These are phyloP conservation scores for Cicer chorassanicum DNA, from an alignment of 306 rosid genomes.

Conservation along the genomic window DNA sequence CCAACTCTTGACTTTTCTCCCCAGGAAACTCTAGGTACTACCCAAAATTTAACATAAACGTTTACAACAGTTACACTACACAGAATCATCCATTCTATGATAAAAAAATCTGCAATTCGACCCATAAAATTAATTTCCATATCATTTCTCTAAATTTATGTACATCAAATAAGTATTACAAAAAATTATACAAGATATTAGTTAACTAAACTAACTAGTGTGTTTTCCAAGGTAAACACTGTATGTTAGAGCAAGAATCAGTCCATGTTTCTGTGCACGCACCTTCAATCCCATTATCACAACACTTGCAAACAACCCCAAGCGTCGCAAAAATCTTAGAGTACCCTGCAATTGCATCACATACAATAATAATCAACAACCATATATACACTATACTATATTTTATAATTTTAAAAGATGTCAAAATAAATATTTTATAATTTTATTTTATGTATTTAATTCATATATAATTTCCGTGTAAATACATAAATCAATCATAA, in stretches of 20 bases:
- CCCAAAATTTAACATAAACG: slow-evolving; percentile 12
- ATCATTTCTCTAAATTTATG: background rate
- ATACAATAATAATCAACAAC: slow-evolving; percentile 24
- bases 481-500: no score
- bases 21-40: background rate
- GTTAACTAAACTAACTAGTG: slow-evolving; percentile 13
- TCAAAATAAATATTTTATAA: no score
- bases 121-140: background rate
- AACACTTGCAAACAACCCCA: slow-evolving; percentile 65
- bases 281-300: slow-evolving; percentile 59
- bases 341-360: slow-evolving; percentile 34
- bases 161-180: background rate
- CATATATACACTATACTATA: background rate
- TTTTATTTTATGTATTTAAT: no score
- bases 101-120: background rate
- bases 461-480: no score
- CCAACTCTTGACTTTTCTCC: background rate
- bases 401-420: no score
- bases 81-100: background rate
- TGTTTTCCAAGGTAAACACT: slow-evolving; percentile 63
- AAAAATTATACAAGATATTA: background rate
- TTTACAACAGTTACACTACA: background rate
- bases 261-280: slow-evolving; percentile 57
- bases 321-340: slow-evolving; percentile 43
- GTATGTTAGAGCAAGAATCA: slow-evolving; percentile 54